These are phyloP conservation scores for Tulasnella sp. DNA, from an alignment of 768 basidiomycete genomes.

Conservation along the genomic window DNA sequence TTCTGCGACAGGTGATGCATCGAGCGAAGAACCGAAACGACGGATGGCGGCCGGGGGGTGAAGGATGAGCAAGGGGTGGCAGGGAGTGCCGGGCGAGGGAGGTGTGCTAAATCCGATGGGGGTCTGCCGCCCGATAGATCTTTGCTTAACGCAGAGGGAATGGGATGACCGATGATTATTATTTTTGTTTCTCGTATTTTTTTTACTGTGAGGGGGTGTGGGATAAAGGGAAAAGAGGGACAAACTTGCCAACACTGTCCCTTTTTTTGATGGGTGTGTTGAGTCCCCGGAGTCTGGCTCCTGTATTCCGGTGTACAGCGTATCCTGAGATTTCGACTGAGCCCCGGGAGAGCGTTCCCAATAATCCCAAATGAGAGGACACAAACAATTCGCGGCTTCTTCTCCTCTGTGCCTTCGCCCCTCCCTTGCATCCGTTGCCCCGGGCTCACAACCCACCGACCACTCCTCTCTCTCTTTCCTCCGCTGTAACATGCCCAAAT, in stretches of 20 bases:
- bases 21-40: constrained; percentile 7
- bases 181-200: too few species aligned
- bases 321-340: constrained; percentile 2
- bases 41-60: constrained; percentile 9
- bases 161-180: too few species aligned
- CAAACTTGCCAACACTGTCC: not conserved
- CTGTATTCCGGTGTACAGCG: not conserved
- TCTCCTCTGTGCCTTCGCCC: constrained; percentile 14
- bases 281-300: constrained; percentile 6
- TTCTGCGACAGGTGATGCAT: constrained; percentile 15
- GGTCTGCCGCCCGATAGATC: not conserved
- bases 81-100: not conserved
- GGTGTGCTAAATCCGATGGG: constrained; percentile 3
- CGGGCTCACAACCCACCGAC: not conserved
- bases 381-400: constrained; percentile 20
- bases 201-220: too few species aligned
- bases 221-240: not conserved
- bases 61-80: not conserved
- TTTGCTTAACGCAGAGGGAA: not conserved
- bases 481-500: constrained; percentile 1
- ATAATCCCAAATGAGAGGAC: constrained; percentile 23
- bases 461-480: not conserved
- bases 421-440: constrained; percentile 8
- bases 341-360: not conserved
- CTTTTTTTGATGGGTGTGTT: not conserved